These are phyloP conservation scores for Pleurotus tuber-regium DNA, from an alignment of 768 basidiomycete species.

Conservation along the genomic window DNA sequence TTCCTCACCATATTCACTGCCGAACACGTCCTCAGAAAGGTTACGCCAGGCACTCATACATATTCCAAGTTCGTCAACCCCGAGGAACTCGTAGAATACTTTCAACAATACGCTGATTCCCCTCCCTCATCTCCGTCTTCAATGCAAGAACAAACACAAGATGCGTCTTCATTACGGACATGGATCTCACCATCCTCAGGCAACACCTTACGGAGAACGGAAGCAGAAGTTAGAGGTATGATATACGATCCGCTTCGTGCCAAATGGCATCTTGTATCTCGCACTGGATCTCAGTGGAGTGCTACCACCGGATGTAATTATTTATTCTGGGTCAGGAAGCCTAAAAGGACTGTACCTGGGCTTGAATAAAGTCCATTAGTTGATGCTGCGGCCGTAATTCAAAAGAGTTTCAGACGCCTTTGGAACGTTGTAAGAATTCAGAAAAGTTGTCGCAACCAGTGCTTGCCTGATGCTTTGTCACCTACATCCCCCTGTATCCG, in stretches of 20 bases:
- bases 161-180: slow-evolving; percentile 32
- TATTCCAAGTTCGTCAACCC: slow-evolving; percentile 90
- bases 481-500: no score
- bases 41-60: slow-evolving; percentile 87
- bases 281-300: slow-evolving; percentile 50
- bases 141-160: slow-evolving; percentile 10
- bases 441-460: no score
- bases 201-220: slow-evolving; percentile 50
- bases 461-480: no score
- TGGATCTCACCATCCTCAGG: slow-evolving; percentile 58
- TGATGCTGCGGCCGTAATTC: no score
- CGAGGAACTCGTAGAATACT: slow-evolving; percentile 80
- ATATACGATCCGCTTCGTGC: slow-evolving; percentile 72
- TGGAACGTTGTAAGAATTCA: no score
- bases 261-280: slow-evolving; percentile 67
- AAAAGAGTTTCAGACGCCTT: no score
- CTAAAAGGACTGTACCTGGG: slow-evolving; percentile 26
- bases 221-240: slow-evolving; percentile 80
- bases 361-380: no score
- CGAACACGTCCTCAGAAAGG: slow-evolving; percentile 77
- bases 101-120: slow-evolving; percentile 47
- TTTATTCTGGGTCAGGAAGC: slow-evolving; percentile 85
- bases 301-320: slow-evolving; percentile 70
- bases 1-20: slow-evolving; percentile 61
- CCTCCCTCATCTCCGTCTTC: slow-evolving; percentile 6